phyloP scores from a whole-genome alignment of 1,284 basidiomycete genomes.

The Irpex sp. region DNA sequence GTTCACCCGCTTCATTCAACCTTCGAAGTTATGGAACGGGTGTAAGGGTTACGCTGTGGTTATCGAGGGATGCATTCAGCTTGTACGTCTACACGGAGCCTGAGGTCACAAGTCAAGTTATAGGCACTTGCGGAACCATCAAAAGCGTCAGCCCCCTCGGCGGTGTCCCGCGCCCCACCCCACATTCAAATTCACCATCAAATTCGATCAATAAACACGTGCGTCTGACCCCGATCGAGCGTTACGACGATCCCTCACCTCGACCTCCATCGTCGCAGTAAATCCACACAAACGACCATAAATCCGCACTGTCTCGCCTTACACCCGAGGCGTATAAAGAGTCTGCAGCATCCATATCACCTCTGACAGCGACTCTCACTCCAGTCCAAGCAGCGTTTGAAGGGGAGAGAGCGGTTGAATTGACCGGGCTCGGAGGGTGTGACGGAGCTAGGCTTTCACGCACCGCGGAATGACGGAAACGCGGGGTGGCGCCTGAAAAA shows the following conservation, averaged over 20 bases:
- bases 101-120: too few species aligned
- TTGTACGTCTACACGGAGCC: too few species aligned
- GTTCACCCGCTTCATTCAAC: too few species aligned
- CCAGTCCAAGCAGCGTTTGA: not conserved
- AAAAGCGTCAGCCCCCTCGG: too few species aligned
- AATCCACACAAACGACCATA: not conserved
- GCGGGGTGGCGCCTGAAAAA: not conserved
- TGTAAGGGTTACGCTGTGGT: too few species aligned
- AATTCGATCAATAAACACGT: not conserved
- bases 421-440: not conserved
- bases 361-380: not conserved
- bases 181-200: not conserved
- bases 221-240: not conserved
- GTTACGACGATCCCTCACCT: not conserved
- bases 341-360: not conserved
- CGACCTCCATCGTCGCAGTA: not conserved
- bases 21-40: too few species aligned
- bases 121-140: too few species aligned
- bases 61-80: too few species aligned
- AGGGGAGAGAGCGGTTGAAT: not conserved
- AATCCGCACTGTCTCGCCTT: not conserved
- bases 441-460: too few species aligned
- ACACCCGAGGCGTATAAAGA: not conserved
- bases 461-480: not conserved
- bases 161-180: not conserved